phyloP scores from a whole-genome alignment of 1,139 yeast genomes.

The Lodderomyces beijingensis region DNA sequence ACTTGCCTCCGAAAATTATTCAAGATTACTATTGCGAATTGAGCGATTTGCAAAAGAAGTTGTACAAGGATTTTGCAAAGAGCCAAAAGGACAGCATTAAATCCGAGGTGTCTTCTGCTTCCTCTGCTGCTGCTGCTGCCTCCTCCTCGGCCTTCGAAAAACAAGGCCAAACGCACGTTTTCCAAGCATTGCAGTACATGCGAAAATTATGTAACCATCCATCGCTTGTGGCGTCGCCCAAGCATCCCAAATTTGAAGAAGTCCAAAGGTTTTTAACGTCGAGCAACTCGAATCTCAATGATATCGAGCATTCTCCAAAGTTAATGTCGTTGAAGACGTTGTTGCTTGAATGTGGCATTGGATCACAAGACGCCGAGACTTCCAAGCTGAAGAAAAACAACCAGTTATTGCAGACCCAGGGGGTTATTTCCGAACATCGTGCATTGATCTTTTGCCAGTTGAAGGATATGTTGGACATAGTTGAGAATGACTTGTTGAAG shows the following conservation, averaged over 20 bases:
- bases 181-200: constrained; percentile 97
- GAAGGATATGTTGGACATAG: constrained; percentile 96
- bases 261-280: constrained; percentile 57
- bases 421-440: constrained; percentile 91
- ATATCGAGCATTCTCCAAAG: constrained; percentile 87
- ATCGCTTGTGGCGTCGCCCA: constrained; percentile 78
- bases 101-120: constrained; percentile 49
- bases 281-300: constrained; percentile 58
- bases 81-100: constrained; percentile 75
- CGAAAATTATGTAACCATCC: constrained; percentile 97
- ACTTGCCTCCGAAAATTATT: constrained; percentile 95
- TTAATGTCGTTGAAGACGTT: constrained; percentile 77
- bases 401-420: constrained; percentile 46
- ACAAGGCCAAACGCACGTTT: constrained; percentile 76
- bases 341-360: constrained; percentile 92
- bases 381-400: constrained; percentile 25
- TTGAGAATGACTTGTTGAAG: constrained; percentile 80
- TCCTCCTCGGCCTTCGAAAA: neutral
- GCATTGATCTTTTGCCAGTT: constrained; percentile 94
- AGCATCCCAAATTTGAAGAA: constrained; percentile 77
- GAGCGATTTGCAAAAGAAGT: constrained; percentile 80
- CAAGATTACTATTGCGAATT: constrained; percentile 97
- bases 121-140: no score
- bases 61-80: constrained; percentile 87
- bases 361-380: constrained; percentile 50